Base-by-base conservation (phyloP, 1,284 basidiomycete species). In the Rhodotorula glutinis region DNA sequence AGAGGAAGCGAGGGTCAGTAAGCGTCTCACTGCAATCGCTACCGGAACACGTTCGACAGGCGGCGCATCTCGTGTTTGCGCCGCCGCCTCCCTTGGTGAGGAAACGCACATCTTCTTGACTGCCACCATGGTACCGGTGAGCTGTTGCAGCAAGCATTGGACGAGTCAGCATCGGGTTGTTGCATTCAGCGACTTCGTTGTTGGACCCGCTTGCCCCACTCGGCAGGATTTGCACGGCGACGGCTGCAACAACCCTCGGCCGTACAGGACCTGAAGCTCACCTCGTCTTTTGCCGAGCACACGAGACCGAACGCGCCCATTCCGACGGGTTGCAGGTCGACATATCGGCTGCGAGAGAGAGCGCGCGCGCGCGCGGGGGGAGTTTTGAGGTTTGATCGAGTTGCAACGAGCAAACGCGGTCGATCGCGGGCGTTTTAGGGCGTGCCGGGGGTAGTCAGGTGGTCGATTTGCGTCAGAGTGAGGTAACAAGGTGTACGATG, bases 221-320 rank as follows among this genome's bases (percentile, higher is more conserved):
- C 49, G 25, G 25, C n/a, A 27, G 49, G n/a, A 27, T 3, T 21
- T 13, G 25, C 49, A 13, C 49, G 38, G 3, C 27, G 19, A 40
- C n/a, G 25, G n/a, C 25, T 19, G 14, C 4, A 25, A 30, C 2
- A 16, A 25, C n/a, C 38, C n/a, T n/a, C n/a, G n/a, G 30, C 29
- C 29, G 25, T 17, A 0, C 21, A 3, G 8, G 1, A 14, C 13
- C 19, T 25, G 38, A 23, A 44, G 27, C 46, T 46, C 16, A 73
- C 72, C 70, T 73, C 72, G 80, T 98, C 96, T 80, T 96, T 98
- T 55, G 95, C 93, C 25, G 95, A 98, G 91, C 93, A 97, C 57
- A 97, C 93, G 67, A 97, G 89, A 70, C 93, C 93, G 77, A 96
- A 96, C 53, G 93, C 93, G 73, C 93, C 95, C 95, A 98, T 98